Evolutionary conservation across 2,329 filamentous ascomycete species (phyloP).

Genomic region (Elsinoe perseae): DNA sequence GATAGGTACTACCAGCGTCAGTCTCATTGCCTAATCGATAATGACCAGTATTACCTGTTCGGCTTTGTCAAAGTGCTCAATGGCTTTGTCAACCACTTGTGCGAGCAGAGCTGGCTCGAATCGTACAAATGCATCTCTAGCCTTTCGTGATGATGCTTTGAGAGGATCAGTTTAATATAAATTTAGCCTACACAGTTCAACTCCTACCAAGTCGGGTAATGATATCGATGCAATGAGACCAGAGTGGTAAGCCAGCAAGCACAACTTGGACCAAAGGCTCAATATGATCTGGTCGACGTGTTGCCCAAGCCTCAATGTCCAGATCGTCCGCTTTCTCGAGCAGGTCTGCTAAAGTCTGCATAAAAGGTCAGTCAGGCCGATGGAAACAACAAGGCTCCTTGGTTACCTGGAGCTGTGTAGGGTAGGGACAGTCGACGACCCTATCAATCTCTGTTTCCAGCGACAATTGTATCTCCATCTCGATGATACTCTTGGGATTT

Average conservation of each 20-base stretch:
- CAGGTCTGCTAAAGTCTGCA: slow-evolving; percentile 33
- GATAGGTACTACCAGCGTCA: slow-evolving; percentile 19
- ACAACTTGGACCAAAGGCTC: slow-evolving; percentile 38
- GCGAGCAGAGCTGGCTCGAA: slow-evolving; percentile 28
- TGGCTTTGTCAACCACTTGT: slow-evolving; percentile 24
- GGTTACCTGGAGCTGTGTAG: slow-evolving; percentile 28
- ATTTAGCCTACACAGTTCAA: background rate
- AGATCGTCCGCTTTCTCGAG: slow-evolving; percentile 28
- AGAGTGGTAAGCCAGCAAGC: slow-evolving; percentile 44
- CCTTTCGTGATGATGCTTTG: slow-evolving; percentile 18
- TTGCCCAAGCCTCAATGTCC: slow-evolving; percentile 40
- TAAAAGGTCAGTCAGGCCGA: background rate
- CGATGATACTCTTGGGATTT: background rate
- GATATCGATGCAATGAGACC: slow-evolving; percentile 44
- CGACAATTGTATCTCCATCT: background rate
- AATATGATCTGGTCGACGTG: slow-evolving; percentile 44
- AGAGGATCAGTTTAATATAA: background rate
- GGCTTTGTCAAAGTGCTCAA: slow-evolving; percentile 16
- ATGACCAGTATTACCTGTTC: slow-evolving; percentile 2
- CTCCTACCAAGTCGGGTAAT: slow-evolving; percentile 42
- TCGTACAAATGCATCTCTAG: slow-evolving; percentile 28
- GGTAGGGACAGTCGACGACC: slow-evolving; percentile 28
- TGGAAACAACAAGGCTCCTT: slow-evolving; percentile 17
- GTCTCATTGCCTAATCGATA: background rate
- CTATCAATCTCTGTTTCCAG: slow-evolving; percentile 15